phyloP scores from a whole-genome alignment of 2,329 filamentous ascomycete species.

The Ascochyta fabae region DNA sequence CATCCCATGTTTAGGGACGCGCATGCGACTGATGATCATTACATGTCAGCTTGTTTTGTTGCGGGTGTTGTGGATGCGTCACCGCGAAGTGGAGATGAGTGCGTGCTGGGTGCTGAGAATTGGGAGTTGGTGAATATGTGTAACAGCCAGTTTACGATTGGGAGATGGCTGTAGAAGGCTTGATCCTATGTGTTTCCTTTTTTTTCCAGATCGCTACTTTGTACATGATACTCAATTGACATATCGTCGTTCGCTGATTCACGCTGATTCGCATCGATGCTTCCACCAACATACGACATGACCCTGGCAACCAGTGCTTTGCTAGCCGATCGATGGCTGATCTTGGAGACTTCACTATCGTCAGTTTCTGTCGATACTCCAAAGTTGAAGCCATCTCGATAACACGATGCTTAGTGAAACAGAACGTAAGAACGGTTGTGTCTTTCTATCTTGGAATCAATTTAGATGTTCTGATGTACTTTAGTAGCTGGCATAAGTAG shows the following conservation, averaged over 20 bases:
- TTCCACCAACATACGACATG: neutral
- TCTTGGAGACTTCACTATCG: too few relatives aligned
- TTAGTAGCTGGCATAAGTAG: too few relatives aligned
- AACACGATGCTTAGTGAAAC: too few relatives aligned
- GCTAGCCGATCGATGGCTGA: too few relatives aligned
- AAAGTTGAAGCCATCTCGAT: too few relatives aligned
- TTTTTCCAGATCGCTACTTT: neutral
- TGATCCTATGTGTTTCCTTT: neutral
- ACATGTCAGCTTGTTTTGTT: constrained; percentile 70
- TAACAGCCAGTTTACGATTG: constrained; percentile 44
- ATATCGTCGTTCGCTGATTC: neutral
- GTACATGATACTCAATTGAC: neutral
- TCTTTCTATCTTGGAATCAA: too few relatives aligned
- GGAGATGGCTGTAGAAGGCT: constrained; percentile 26
- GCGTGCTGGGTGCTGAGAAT: constrained; percentile 39
- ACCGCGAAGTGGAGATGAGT: constrained; percentile 27
- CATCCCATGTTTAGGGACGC: constrained; percentile 70
- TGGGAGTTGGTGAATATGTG: constrained; percentile 47
- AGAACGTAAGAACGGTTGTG: too few relatives aligned
- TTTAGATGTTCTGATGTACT: too few relatives aligned
- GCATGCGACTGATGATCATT: constrained; percentile 74
- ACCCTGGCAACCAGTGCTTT: too few relatives aligned
- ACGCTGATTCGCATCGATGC: neutral
- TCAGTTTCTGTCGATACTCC: too few relatives aligned
- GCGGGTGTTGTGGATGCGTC: constrained; percentile 55